Percentiles rank a stretch among this genome's conserved stretches.
phyloP scores from a whole-genome alignment of 805 yeast species.

The Kodamaea neixiangensis region DNA sequence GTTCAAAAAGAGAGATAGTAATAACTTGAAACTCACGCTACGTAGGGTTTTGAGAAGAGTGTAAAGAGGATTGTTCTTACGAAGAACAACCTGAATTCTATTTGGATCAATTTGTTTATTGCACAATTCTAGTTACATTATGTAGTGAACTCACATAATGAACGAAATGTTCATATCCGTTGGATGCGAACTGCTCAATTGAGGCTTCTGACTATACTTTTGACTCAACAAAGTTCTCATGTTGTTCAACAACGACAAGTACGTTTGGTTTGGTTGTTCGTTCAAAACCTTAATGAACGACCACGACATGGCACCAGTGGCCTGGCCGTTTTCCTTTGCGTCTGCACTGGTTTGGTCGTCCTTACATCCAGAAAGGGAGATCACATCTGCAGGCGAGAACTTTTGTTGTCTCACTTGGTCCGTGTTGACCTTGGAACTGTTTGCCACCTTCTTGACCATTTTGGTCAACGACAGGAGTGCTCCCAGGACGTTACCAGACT shows the following conservation, averaged over 20 bases:
- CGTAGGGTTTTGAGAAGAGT: too few relatives aligned
- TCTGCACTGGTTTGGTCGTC: slow-evolving; percentile 45
- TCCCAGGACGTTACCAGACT: slow-evolving; percentile 39
- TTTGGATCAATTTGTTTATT: too few relatives aligned
- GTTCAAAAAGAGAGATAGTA: too few relatives aligned
- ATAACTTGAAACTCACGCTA: too few relatives aligned
- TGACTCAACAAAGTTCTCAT: slow-evolving; percentile 34
- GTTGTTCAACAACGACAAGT: slow-evolving; percentile 36
- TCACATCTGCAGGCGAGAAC: slow-evolving; percentile 41
- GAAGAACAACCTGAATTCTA: too few relatives aligned
- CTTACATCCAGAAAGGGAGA: slow-evolving; percentile 39
- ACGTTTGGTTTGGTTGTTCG: slow-evolving; percentile 33
- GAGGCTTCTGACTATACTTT: slow-evolving; percentile 43
- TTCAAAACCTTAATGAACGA: slow-evolving; percentile 32
- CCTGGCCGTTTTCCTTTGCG: slow-evolving; percentile 35
- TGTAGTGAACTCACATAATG: slow-evolving; percentile 27
- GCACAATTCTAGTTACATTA: too few relatives aligned
- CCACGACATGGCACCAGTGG: slow-evolving; percentile 45
- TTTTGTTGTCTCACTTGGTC: slow-evolving; percentile 30
- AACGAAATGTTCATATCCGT: slow-evolving; percentile 40
- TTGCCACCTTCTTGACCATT: slow-evolving; percentile 33
- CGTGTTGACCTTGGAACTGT: slow-evolving; percentile 18
- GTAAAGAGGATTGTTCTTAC: too few relatives aligned
- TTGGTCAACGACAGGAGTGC: slow-evolving; percentile 38
- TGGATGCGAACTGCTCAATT: slow-evolving; percentile 41